Evolutionary conservation across 805 yeast species (phyloP), one percentile per base, ranked within the genome.

Genomic region (Metschnikowia cerradonensis): DNA sequence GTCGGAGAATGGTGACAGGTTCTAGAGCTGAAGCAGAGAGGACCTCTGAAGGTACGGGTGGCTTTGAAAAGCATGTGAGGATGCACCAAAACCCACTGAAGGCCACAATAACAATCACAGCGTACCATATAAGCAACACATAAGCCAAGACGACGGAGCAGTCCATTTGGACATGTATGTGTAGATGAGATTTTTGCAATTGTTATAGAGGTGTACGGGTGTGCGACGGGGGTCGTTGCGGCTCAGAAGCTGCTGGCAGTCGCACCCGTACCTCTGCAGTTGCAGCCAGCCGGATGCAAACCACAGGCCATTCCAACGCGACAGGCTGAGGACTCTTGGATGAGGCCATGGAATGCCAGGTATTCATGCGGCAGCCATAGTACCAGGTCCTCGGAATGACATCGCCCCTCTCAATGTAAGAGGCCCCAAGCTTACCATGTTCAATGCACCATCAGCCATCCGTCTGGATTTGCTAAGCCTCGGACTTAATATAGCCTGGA

Each of bases 1-100:
- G 97, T 31, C 96, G 70, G 34, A 90, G 63, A 23, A 90, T 87
- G 1, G 94, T 80, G 17, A 90, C 96, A 6, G 75, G 71, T 52
- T 71, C 76, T 26, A 51, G 47, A 13, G 47, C 40, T 17, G 23
- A 36, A n/a, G 19, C 6, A 33, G n/a, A 15, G 40, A 26, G 39
- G 13, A 26, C 23, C 4, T 44, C 47, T n/a, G 45, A 19, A 14
- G 64, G 59, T 23, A 41, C 40, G n/a, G 66, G 67, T 17, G 61
- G 54, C 7, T 36, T 32, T 47, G 54, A 53, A 55, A 73, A 75
- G 51, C 66, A 67, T 33, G 56, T 49, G 48, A 64, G 43, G 17
- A 76, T 71, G 56, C 73, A 75, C 34, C 62, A 49, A 57, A 73
- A 72, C 15, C 81, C 81, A 11, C 54, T 47, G 45, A 66, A 61